These are phyloP conservation scores for Aspergillus ruber DNA, from an alignment of 2,329 filamentous ascomycete species.

Conservation along the genomic window DNA sequence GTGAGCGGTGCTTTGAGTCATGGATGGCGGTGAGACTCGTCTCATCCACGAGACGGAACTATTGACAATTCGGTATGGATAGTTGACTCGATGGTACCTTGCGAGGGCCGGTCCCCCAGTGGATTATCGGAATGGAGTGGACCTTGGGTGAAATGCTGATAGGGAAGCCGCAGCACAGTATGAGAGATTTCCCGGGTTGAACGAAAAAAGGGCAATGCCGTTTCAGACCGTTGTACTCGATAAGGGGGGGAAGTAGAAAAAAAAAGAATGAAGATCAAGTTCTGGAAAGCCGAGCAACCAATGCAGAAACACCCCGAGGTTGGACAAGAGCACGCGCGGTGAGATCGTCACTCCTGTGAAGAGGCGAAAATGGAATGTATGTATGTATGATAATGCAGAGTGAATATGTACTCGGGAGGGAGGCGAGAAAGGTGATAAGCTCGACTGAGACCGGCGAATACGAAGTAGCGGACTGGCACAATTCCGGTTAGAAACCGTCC, in stretches of 20 bases:
- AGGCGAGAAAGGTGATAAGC: too few relatives aligned
- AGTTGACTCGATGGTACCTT: slow-evolving; percentile 9
- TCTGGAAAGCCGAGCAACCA: too few relatives aligned
- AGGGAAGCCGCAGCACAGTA: slow-evolving; percentile 21
- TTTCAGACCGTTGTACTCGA: background rate
- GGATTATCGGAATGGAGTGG: too few relatives aligned
- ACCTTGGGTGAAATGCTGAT: slow-evolving; percentile 11
- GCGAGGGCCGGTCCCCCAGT: slow-evolving; percentile 3
- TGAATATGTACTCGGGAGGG: too few relatives aligned
- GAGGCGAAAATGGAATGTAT: too few relatives aligned
- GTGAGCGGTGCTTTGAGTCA: slow-evolving; percentile 24
- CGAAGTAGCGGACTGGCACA: too few relatives aligned
- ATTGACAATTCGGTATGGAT: too few relatives aligned
- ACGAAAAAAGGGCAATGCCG: background rate
- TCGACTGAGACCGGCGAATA: too few relatives aligned
- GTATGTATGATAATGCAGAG: too few relatives aligned
- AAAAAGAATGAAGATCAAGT: background rate
- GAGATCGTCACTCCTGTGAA: background rate
- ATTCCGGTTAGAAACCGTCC: too few relatives aligned
- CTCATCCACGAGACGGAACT: slow-evolving; percentile 4
- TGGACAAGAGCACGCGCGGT: too few relatives aligned
- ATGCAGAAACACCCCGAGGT: too few relatives aligned
- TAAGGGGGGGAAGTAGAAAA: background rate
- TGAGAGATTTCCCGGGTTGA: background rate
- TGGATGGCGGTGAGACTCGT: slow-evolving; percentile 31